A percentile compares a stretch with the other conserved stretches of the same genome.
Conservation (phyloP, 331 rosid genomes). For the Dryas integrifolia region DNA sequence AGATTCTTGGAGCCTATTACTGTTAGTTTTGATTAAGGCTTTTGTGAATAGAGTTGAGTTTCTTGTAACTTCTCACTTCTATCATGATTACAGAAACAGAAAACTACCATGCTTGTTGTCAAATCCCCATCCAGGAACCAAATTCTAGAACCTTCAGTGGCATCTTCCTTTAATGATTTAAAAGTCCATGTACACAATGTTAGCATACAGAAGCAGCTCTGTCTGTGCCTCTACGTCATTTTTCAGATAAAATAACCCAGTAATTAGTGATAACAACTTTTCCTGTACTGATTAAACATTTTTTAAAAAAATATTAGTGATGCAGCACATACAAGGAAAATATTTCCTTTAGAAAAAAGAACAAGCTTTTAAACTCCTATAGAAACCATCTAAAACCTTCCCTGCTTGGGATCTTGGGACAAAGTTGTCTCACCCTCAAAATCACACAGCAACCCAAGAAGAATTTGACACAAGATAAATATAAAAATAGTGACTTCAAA, state of each 20-base stretch:
- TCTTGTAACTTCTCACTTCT: background rate
- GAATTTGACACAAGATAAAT: conserved; percentile 11
- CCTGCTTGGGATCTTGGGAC: background rate
- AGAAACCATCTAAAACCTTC: background rate
- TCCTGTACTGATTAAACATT: no score
- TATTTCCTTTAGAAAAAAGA: background rate
- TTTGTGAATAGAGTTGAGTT: background rate
- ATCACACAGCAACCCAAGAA: conserved; percentile 6
- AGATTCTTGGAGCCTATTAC: background rate
- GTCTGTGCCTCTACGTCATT: background rate
- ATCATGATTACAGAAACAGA: background rate
- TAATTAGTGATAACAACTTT: background rate
- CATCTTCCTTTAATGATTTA: no score
- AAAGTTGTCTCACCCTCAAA: conserved; percentile 21
- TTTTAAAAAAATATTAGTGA: background rate
- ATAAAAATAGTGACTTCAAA: conserved; percentile 17
- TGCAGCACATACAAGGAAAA: background rate
- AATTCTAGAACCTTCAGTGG: background rate
- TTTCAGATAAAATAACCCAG: background rate
- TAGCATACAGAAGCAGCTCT: background rate
- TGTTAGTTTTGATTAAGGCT: background rate
- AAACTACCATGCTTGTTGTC: background rate
- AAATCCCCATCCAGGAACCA: background rate
- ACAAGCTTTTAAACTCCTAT: background rate
- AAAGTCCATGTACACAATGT: no score